phyloP scores from a whole-genome alignment of 257 asterid genomes.

The Solanum chiquidenum region DNA sequence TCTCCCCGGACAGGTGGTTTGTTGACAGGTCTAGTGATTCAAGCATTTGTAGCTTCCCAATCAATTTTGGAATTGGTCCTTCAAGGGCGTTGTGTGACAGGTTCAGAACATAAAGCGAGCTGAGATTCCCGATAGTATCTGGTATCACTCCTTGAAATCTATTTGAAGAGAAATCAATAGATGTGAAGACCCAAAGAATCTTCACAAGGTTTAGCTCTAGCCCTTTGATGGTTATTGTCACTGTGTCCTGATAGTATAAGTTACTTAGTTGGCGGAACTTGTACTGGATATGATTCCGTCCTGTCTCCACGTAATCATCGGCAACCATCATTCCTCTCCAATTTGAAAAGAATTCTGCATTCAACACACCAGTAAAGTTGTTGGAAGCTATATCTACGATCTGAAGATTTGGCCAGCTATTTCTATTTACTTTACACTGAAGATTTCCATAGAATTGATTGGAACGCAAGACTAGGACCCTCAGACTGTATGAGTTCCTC shows the following conservation, averaged over 20 bases:
- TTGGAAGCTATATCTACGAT: constrained; percentile 20
- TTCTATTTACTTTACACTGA: not conserved
- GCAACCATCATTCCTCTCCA: constrained; percentile 19
- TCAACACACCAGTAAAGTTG: too few species aligned
- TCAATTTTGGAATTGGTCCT: constrained; percentile 22
- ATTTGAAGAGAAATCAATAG: constrained; percentile 9
- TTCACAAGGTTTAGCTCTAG: constrained; percentile 38
- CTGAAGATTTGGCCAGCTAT: constrained; percentile 18
- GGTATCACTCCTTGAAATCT: constrained; percentile 23
- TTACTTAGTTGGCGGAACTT: constrained; percentile 1
- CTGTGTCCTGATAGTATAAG: constrained; percentile 42
- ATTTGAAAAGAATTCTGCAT: not conserved
- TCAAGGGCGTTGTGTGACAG: constrained; percentile 24
- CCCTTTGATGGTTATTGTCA: constrained; percentile 49
- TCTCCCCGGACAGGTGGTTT: constrained; percentile 29
- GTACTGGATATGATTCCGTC: constrained; percentile 4
- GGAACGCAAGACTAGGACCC: constrained; percentile 10
- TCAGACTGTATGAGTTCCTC: not conserved
- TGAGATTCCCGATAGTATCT: constrained; percentile 12
- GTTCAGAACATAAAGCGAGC: constrained; percentile 25
- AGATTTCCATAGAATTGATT: constrained; percentile 14
- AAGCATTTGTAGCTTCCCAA: constrained; percentile 10
- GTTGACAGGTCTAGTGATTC: constrained; percentile 29
- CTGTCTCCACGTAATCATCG: not conserved
- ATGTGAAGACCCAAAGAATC: constrained; percentile 26